phyloP scores from a whole-genome alignment of 169 alveolate species.

The Besnoitia besnoiti region DNA sequence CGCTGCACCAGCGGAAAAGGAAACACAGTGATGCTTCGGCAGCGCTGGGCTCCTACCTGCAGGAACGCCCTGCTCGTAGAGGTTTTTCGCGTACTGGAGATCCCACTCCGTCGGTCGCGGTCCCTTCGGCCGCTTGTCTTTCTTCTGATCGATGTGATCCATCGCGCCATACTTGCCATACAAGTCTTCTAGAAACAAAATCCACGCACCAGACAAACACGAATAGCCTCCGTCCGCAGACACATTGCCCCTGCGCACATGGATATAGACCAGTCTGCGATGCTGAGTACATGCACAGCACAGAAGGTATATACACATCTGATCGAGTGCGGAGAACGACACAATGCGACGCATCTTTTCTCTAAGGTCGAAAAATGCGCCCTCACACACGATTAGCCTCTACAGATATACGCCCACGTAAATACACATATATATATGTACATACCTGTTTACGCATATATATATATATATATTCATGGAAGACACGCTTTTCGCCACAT shows the following conservation, averaged over 20 bases:
- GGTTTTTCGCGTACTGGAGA: conserved; percentile 40
- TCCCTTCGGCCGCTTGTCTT: conserved; percentile 21
- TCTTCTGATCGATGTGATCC: conserved; percentile 33
- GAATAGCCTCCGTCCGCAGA: too few species aligned
- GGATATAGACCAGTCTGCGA: too few species aligned
- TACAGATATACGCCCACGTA: not conserved
- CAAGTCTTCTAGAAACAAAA: not conserved
- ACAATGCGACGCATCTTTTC: too few species aligned
- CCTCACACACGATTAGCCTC: too few species aligned
- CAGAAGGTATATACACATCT: too few species aligned
- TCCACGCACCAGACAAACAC: not conserved
- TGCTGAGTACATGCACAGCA: not conserved
- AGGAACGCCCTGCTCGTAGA: conserved; percentile 62
- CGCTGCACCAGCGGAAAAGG: too few species aligned
- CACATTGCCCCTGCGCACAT: too few species aligned
- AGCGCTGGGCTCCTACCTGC: conserved; percentile 38
- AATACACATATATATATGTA: not conserved
- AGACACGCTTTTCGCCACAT: not conserved
- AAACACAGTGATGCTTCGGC: too few species aligned
- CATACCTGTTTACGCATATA: not conserved
- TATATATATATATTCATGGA: not conserved
- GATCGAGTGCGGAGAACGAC: too few species aligned
- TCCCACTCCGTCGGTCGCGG: conserved; percentile 50
- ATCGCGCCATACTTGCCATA: conserved; percentile 38
- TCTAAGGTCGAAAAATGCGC: too few species aligned